phyloP scores from a whole-genome alignment of 495 filamentous ascomycete species.

The Lophiotrema nucula region DNA sequence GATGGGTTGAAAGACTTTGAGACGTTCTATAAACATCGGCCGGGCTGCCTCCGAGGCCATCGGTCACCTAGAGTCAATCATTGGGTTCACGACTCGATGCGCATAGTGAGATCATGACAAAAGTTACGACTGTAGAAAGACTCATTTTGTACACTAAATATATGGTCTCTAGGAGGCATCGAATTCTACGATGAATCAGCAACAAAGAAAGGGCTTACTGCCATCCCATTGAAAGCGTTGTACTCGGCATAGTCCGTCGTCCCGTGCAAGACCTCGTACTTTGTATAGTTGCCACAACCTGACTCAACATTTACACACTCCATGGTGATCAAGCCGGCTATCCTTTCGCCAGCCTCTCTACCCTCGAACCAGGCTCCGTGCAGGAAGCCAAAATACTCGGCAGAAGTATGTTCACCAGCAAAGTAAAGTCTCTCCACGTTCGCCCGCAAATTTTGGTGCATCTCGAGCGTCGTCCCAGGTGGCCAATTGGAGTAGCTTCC shows the following conservation, averaged over 20 bases:
- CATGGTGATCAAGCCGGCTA: constrained; percentile 47
- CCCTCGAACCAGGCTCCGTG: constrained; percentile 69
- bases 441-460: constrained; percentile 72
- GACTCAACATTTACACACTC: constrained; percentile 24
- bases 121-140: no score
- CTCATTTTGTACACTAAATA: no score
- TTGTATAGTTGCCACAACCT: constrained; percentile 31
- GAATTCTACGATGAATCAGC: no score
- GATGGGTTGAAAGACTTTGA: no score
- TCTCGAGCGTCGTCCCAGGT: constrained; percentile 60
- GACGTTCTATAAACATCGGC: no score
- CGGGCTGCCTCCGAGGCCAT: no score
- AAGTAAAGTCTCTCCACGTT: constrained; percentile 66
- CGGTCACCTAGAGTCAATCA: no score
- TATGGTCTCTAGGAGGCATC: no score
- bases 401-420: constrained; percentile 69
- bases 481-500: constrained; percentile 78
- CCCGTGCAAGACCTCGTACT: constrained; percentile 33
- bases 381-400: constrained; percentile 70
- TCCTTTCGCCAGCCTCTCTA: constrained; percentile 50
- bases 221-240: constrained; percentile 34
- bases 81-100: no score
- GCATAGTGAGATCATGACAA: no score
- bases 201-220: constrained; percentile 35
- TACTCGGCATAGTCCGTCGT: constrained; percentile 30